Evolutionary conservation across 2,329 filamentous ascomycete genomes (phyloP).

Genomic region (Pseudohalonectria lignicola): DNA sequence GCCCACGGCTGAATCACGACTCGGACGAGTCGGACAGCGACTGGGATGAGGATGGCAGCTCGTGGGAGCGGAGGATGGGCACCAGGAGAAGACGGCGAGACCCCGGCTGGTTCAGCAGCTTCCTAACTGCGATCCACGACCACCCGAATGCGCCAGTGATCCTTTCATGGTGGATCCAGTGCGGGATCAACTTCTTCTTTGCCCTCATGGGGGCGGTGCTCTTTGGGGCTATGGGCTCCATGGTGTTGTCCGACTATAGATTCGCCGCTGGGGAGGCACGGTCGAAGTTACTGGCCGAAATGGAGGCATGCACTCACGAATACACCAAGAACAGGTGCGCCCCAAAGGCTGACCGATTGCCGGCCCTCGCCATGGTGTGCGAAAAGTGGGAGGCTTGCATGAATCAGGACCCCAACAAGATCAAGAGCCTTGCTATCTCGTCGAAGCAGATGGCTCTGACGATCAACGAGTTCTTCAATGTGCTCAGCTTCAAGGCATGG

Average conservation of each 20-base stretch:
- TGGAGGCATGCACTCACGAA: conserved; percentile 60
- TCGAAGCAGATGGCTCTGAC: conserved; percentile 86
- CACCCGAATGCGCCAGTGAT: conserved; percentile 49
- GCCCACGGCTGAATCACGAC: conserved; percentile 29
- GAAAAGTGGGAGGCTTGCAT: conserved; percentile 80
- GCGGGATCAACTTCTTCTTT: conserved; percentile 53
- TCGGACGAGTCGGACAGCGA: conserved; percentile 41
- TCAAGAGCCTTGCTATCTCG: conserved; percentile 70
- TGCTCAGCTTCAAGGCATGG: conserved; percentile 72
- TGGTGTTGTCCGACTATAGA: conserved; percentile 64
- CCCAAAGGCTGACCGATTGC: conserved; percentile 48
- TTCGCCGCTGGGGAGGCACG: conserved; percentile 59
- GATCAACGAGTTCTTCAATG: conserved; percentile 85
- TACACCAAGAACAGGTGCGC: conserved; percentile 70
- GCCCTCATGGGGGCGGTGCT: conserved; percentile 23
- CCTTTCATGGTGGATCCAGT: conserved; percentile 46
- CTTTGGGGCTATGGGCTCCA: conserved; percentile 49
- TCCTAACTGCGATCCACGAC: conserved; percentile 41
- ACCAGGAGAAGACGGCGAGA: conserved; percentile 2
- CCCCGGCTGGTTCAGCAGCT: conserved; percentile 25
- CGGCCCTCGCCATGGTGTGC: conserved; percentile 64
- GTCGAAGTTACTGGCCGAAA: conserved; percentile 60
- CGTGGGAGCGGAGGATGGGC: conserved; percentile 2
- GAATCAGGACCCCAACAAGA: conserved; percentile 66
- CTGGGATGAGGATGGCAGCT: conserved; percentile 15